Conservation (phyloP, 306 rosid genomes). For the Sesbania bispinosa region DNA sequence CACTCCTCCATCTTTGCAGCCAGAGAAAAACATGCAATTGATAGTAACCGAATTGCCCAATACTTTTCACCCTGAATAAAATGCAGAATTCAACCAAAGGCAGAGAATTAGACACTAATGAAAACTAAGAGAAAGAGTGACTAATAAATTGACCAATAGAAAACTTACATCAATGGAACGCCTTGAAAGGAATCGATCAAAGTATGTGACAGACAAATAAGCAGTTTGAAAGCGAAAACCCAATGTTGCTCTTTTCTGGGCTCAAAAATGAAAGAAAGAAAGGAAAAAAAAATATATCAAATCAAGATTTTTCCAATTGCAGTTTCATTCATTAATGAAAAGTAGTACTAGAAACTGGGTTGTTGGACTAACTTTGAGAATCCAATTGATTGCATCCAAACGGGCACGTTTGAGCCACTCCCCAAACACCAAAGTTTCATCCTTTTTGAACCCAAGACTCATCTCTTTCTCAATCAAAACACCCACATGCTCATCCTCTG, state of each 20-base stretch:
- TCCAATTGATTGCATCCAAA: constrained; percentile 65
- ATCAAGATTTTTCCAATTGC: not conserved
- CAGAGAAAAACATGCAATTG: constrained; percentile 68
- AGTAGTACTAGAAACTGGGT: constrained; percentile 8
- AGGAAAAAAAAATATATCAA: not conserved
- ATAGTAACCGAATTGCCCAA: constrained; percentile 65
- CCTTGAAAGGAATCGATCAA: constrained; percentile 70
- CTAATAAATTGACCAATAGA: not conserved
- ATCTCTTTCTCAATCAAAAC: constrained; percentile 53
- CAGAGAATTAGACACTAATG: not conserved
- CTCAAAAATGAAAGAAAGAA: not conserved
- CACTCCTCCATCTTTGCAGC: constrained; percentile 87
- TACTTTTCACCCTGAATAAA: constrained; percentile 54
- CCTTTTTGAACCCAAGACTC: constrained; percentile 39
- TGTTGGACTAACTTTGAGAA: constrained; percentile 58
- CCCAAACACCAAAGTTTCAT: constrained; percentile 32
- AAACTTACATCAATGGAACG: constrained; percentile 56
- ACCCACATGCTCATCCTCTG: constrained; percentile 46
- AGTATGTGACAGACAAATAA: constrained; percentile 71
- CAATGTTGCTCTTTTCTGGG: constrained; percentile 58
- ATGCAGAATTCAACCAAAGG: constrained; percentile 13
- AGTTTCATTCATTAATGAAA: constrained; percentile 22
- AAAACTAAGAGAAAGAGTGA: not conserved
- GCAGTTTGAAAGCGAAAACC: constrained; percentile 77
- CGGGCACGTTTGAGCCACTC: constrained; percentile 51